Conservation (phyloP, 306 rosid species). For the Trichosanthes cucumerina region DNA sequence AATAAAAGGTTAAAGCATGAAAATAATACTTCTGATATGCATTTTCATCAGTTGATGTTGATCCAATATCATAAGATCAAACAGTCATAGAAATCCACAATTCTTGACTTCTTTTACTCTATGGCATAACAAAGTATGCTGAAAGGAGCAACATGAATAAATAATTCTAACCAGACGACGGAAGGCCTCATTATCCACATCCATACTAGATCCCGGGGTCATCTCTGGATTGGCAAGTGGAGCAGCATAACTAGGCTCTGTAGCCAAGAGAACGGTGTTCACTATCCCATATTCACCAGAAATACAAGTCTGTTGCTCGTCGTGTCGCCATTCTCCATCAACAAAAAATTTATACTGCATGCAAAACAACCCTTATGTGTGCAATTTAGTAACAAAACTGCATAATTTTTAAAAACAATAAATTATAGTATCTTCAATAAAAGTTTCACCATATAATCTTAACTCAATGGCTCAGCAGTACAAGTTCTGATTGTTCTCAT, state of each 20-base stretch:
- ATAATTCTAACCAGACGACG: constrained; percentile 53
- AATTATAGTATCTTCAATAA: not conserved
- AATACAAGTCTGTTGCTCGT: constrained; percentile 61
- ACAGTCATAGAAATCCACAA: not conserved
- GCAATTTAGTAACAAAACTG: not conserved
- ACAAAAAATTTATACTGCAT: constrained; percentile 96
- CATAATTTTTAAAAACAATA: not conserved
- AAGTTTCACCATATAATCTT: not conserved
- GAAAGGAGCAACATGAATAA: not conserved
- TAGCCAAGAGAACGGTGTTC: constrained; percentile 63
- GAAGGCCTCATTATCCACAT: constrained; percentile 78
- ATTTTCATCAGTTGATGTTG: not conserved
- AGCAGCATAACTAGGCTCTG: constrained; percentile 54
- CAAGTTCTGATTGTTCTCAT: not conserved
- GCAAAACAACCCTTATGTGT: constrained; percentile 15
- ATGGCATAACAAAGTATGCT: not conserved
- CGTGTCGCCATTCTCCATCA: constrained; percentile 96
- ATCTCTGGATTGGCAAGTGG: constrained; percentile 35
- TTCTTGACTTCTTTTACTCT: not conserved
- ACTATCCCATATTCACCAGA: constrained; percentile 73
- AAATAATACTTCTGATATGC: not conserved
- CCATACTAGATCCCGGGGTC: constrained; percentile 75
- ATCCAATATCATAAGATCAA: not conserved
- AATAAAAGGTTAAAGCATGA: not conserved
- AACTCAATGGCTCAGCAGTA: not conserved